Percentiles rank a stretch among this genome's conserved stretches.
Conservation (phyloP, 306 rosid genomes). For the Vigna reflexopilosa region DNA sequence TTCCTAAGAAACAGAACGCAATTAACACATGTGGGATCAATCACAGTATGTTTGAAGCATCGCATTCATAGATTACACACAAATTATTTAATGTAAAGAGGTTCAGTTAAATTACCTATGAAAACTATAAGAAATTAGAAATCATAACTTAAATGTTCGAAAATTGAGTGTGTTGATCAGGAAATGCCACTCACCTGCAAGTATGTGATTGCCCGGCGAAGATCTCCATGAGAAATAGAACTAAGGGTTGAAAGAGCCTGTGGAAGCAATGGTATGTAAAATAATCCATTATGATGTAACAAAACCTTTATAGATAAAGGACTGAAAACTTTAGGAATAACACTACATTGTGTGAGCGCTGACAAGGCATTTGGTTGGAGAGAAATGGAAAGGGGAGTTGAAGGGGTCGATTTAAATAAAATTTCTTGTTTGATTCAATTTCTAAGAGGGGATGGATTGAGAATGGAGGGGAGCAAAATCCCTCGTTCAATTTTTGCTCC, state of each 20-base stretch:
- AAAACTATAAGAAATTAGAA: background rate
- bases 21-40: slow-evolving; percentile 2
- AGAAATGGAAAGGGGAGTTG: too few relatives aligned
- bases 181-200: slow-evolving; percentile 70
- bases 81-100: slow-evolving; percentile 8
- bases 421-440: too few relatives aligned
- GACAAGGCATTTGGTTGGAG: too few relatives aligned
- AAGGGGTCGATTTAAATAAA: too few relatives aligned
- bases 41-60: slow-evolving; percentile 6
- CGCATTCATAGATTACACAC: background rate
- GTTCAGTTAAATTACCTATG: slow-evolving; percentile 14
- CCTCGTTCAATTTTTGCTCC: too few relatives aligned
- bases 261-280: slow-evolving; percentile 32
- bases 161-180: slow-evolving; percentile 1
- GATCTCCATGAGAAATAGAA: slow-evolving; percentile 95
- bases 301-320: slow-evolving; percentile 24
- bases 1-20: background rate
- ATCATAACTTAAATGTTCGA: background rate
- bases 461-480: too few relatives aligned
- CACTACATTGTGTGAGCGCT: slow-evolving; percentile 11
- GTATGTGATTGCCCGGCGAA: slow-evolving; percentile 93
- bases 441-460: too few relatives aligned
- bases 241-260: slow-evolving; percentile 87
- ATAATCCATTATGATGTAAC: slow-evolving; percentile 21
- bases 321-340: slow-evolving; percentile 18